phyloP scores from a whole-genome alignment of 805 yeast species.

The Sugiyamaella marilandica region DNA sequence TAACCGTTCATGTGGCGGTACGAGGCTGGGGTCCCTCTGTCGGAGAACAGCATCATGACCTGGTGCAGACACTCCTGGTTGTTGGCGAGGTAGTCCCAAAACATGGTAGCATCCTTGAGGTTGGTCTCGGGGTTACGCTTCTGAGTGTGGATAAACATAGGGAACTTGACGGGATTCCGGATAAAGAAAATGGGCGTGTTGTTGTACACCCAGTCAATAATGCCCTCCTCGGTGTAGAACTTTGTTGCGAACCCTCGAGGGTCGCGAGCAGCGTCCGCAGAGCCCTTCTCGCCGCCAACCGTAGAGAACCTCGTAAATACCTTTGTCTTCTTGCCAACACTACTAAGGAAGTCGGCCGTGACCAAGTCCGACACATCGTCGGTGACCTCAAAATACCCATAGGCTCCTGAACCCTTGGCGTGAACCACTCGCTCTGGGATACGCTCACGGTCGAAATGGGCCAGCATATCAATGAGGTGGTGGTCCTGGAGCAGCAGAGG shows the following conservation, averaged over 20 bases:
- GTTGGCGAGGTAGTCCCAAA: slow-evolving; percentile 54
- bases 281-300: slow-evolving; percentile 65
- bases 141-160: slow-evolving; percentile 63
- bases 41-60: slow-evolving; percentile 52
- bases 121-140: slow-evolving; percentile 64
- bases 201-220: slow-evolving; percentile 67
- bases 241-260: slow-evolving; percentile 67
- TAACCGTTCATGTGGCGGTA: slow-evolving; percentile 57
- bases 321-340: slow-evolving; percentile 75
- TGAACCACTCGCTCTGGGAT: slow-evolving; percentile 66
- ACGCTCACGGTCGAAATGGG: slow-evolving; percentile 61
- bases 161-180: slow-evolving; percentile 61
- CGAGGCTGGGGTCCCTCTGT: slow-evolving; percentile 54
- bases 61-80: slow-evolving; percentile 58
- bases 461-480: slow-evolving; percentile 50
- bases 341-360: slow-evolving; percentile 49
- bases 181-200: slow-evolving; percentile 66
- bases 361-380: slow-evolving; percentile 52
- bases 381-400: slow-evolving; percentile 54
- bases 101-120: slow-evolving; percentile 49
- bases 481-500: slow-evolving; percentile 56
- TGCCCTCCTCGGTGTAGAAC: slow-evolving; percentile 63
- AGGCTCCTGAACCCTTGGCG: slow-evolving; percentile 63
- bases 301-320: slow-evolving; percentile 57
- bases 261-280: slow-evolving; percentile 63